These are phyloP conservation scores for Lyophyllum semitale DNA, from an alignment of 768 basidiomycete species.

Conservation along the genomic window DNA sequence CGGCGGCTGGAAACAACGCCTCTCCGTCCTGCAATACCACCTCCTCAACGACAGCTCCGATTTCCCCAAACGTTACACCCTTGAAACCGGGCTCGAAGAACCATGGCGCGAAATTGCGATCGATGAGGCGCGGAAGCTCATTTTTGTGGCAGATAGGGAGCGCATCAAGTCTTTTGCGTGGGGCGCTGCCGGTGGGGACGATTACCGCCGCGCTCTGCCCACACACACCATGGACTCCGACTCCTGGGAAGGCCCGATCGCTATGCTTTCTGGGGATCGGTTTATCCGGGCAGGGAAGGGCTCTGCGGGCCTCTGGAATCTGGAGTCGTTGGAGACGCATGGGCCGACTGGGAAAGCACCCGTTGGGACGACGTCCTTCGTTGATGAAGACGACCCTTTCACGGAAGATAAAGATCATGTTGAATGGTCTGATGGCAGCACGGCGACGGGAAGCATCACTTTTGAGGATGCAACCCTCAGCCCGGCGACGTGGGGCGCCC, in stretches of 20 bases:
- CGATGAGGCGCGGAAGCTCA: not conserved
- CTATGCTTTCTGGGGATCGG: slow-evolving; percentile 22
- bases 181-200: not conserved
- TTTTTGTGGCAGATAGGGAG: not conserved
- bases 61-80: not conserved
- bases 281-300: slow-evolving; percentile 36
- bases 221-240: slow-evolving; percentile 12
- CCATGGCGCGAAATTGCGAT: not conserved
- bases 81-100: not conserved
- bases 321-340: slow-evolving; percentile 33
- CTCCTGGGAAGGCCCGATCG: slow-evolving; percentile 22
- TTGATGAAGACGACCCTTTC: not conserved
- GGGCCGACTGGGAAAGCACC: slow-evolving; percentile 3
- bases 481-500: not conserved
- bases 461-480: not conserved
- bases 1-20: slow-evolving; percentile 32
- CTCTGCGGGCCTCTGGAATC: slow-evolving; percentile 33
- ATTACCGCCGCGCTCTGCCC: not conserved
- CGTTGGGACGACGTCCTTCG: not conserved
- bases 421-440: not conserved
- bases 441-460: not conserved
- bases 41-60: not conserved
- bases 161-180: not conserved
- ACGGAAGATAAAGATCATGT: not conserved
- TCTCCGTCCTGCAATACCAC: not conserved